Conservation (phyloP, 306 rosid genomes). For the Calophaca sinica region DNA sequence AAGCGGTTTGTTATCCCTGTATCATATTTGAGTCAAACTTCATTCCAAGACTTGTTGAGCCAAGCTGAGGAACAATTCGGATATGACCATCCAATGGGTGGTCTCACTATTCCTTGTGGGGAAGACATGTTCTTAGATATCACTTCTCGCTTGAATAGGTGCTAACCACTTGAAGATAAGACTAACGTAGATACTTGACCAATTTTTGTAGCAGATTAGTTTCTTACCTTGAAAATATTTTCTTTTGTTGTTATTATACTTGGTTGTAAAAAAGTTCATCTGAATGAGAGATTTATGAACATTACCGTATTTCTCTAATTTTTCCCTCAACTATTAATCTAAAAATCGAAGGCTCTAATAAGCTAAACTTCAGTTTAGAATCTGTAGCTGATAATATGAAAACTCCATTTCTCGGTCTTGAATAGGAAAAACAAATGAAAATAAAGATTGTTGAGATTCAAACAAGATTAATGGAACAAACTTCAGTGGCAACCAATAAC, state of each 20-base stretch:
- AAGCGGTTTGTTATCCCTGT: conserved; percentile 56
- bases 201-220: neutral
- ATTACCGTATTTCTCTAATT: neutral
- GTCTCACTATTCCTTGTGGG: conserved; percentile 51
- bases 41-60: conserved; percentile 47
- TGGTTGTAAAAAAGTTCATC: neutral
- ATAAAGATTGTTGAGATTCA: too few species aligned
- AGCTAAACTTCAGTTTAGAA: neutral
- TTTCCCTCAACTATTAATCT: neutral
- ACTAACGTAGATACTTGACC: neutral
- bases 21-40: conserved; percentile 42
- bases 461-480: too few species aligned
- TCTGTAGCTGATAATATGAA: neutral
- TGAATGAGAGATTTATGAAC: conserved; percentile 3
- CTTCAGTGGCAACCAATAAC: too few species aligned
- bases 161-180: neutral
- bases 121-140: conserved; percentile 31
- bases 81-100: conserved; percentile 55
- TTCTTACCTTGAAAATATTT: neutral
- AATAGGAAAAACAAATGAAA: neutral
- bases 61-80: conserved; percentile 39
- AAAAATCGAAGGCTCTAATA: neutral
- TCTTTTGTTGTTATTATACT: conserved; percentile 2
- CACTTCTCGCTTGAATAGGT: conserved; percentile 35
- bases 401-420: neutral